Percentiles rank a stretch among this genome's conserved stretches.
phyloP scores from a whole-genome alignment of 306 rosid genomes.

The Prunus padus region DNA sequence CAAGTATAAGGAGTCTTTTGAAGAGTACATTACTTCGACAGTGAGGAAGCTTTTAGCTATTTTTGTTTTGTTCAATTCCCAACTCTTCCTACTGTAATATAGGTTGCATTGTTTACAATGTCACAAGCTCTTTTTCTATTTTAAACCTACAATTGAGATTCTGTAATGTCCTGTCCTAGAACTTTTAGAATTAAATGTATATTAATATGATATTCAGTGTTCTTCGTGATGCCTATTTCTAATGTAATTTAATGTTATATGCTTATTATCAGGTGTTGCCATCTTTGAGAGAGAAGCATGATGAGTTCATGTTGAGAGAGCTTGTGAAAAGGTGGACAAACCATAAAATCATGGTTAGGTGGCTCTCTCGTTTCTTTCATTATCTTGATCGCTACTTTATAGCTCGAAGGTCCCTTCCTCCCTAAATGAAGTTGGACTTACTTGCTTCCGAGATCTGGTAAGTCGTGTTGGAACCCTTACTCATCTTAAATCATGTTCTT shows the following conservation, averaged over 20 bases:
- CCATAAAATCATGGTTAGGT: constrained; percentile 70
- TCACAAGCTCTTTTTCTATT: not conserved
- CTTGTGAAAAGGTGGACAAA: constrained; percentile 78
- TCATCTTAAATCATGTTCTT: not conserved
- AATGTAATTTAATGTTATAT: not conserved
- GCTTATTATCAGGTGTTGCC: constrained; percentile 60
- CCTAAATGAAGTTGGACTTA: constrained; percentile 54
- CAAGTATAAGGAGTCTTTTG: constrained; percentile 57
- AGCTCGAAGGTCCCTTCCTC: constrained; percentile 51
- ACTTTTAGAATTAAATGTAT: not conserved
- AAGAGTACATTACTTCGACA: constrained; percentile 55
- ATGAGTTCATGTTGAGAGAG: constrained; percentile 63
- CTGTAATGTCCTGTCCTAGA: not conserved
- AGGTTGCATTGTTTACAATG: not conserved
- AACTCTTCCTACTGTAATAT: not conserved
- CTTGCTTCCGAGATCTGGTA: constrained; percentile 70
- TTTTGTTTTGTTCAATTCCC: not conserved
- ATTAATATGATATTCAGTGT: not conserved
- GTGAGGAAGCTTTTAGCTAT: constrained; percentile 34
- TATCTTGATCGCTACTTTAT: constrained; percentile 58
- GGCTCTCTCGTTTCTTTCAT: constrained; percentile 61
- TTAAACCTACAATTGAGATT: not conserved
- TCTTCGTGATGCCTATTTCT: not conserved
- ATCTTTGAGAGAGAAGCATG: constrained; percentile 66
- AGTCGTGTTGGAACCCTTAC: constrained; percentile 17